A percentile compares a stretch with the other conserved stretches of the same genome.
phyloP scores from a whole-genome alignment of 495 filamentous ascomycete genomes.

The Durotheca rogersii region DNA sequence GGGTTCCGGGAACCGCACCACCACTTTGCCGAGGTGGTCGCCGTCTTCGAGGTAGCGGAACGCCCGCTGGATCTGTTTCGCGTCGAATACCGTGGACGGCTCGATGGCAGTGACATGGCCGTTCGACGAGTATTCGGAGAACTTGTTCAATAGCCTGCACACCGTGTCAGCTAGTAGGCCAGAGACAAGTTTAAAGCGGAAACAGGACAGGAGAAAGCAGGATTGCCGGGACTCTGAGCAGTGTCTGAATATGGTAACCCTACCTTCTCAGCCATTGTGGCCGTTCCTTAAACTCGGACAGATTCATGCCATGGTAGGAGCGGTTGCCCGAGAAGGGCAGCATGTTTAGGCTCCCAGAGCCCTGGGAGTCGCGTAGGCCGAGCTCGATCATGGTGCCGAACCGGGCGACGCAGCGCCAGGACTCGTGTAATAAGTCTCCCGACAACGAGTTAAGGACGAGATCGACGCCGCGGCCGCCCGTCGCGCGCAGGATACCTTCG shows the following conservation, averaged over 20 bases:
- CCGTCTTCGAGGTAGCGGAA: conserved; percentile 48
- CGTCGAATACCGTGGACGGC: conserved; percentile 37
- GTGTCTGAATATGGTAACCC: no score
- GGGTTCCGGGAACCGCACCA: conserved; percentile 44
- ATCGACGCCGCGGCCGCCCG: conserved; percentile 52
- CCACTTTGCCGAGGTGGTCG: conserved; percentile 56
- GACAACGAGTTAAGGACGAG: conserved; percentile 57
- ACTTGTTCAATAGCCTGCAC: conserved; percentile 11
- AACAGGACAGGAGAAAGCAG: no score
- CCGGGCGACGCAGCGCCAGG: conserved; percentile 56
- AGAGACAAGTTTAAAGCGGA: no score
- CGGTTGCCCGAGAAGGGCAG: conserved; percentile 34
- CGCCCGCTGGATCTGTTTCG: conserved; percentile 41
- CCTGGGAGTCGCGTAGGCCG: conserved; percentile 41
- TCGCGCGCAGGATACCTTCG: conserved; percentile 47
- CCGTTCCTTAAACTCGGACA: conserved; percentile 33
- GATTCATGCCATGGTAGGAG: conserved; percentile 37
- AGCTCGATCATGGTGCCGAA: conserved; percentile 61
- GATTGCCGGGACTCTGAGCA: no score
- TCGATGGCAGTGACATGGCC: conserved; percentile 29
- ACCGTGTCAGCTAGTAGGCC: no score
- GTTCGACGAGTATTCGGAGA: conserved; percentile 34
- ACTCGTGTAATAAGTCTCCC: conserved; percentile 50
- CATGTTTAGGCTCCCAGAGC: conserved; percentile 38
- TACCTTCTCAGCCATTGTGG: conserved; percentile 33